These are phyloP conservation scores for Fusarium palustre DNA, from an alignment of 2,329 filamentous ascomycete genomes.

Conservation along the genomic window DNA sequence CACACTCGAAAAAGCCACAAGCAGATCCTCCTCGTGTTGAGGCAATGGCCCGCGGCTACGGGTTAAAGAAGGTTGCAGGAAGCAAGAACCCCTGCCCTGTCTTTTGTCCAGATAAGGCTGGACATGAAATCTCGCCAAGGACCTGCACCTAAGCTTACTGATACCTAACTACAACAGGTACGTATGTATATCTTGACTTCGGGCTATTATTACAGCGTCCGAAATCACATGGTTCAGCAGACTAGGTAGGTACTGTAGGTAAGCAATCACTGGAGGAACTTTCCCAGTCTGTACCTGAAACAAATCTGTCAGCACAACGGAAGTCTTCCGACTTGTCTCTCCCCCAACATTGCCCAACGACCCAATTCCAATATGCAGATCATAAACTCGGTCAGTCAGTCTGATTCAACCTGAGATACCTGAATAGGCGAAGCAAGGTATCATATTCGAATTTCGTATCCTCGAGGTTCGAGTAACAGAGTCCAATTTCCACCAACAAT, in stretches of 20 bases:
- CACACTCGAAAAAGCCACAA: constrained; percentile 27
- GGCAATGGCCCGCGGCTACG: constrained; percentile 33
- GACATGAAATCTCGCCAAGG: constrained; percentile 28
- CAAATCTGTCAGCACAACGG: constrained; percentile 33
- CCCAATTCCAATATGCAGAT: constrained; percentile 34
- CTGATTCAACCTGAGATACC: constrained; percentile 1
- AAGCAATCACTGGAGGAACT: constrained; percentile 6
- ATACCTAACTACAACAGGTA: background rate
- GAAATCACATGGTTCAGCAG: constrained; percentile 10
- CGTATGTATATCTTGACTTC: background rate
- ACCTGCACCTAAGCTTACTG: constrained; percentile 25
- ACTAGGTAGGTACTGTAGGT: too few relatives aligned
- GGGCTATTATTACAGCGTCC: constrained; percentile 24
- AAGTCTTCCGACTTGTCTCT: constrained; percentile 18
- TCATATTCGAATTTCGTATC: background rate
- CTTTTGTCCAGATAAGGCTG: constrained; percentile 37
- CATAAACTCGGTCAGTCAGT: constrained; percentile 27
- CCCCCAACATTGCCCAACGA: constrained; percentile 16
- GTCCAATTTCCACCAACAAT: constrained; percentile 41
- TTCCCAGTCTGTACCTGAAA: constrained; percentile 43
- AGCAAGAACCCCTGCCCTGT: constrained; percentile 11
- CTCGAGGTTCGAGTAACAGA: background rate
- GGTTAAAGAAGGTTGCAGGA: constrained; percentile 8
- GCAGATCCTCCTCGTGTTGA: constrained; percentile 44
- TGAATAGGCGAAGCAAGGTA: constrained; percentile 13